Base-by-base conservation (phyloP, 352 stramenopile species). In the Globisporangium radiosum region DNA sequence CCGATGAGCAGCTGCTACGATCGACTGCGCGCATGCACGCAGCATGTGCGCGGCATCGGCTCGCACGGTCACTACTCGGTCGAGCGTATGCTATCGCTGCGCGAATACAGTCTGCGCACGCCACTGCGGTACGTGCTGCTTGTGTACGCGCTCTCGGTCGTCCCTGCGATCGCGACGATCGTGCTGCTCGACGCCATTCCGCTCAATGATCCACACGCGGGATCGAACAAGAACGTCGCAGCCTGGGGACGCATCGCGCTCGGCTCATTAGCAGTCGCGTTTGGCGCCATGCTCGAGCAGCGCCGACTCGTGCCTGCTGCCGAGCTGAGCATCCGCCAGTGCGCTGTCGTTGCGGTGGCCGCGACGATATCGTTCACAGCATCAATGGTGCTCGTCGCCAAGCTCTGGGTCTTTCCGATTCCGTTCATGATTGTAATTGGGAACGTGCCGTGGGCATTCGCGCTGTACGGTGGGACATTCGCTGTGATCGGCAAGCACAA, bases 51-150 rank as follows among this genome's bases (percentile, higher is more conserved):
- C 11, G 15, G 4, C 4, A 15, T 49, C 45, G 45, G 45, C 14
- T 49, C 45, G 38, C 56, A 36, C 56, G 64, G 68, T 1, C 64
- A 60, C 25, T 71, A 71, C 56, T 75, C 64, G 11, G 19, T 71
- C 19, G 64, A 59, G 19, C 66, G 69, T 15, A 59, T 75, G n/a
- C 47, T 59, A 9, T 54, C 51, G 37, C 57, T 71, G 8, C 48
- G 17, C 49, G 54, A 64, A n/a, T 75, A 71, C 52, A 56, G 60
- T 37, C 25, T 50, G 10, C 33, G 47, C 7, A 54, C 43, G 13
- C 50, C 49, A 14, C 42, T 65, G 5, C 15, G 10, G 39, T 56
- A 57, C 14, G 58, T 59, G 4, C 14, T 59, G 2, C 13, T 60
- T 17, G 49, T 65, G 7, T 33, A 63, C 11, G 36, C 47, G 9